Base-by-base conservation (phyloP, 148 eudicot species). In the Cornus suecica region DNA sequence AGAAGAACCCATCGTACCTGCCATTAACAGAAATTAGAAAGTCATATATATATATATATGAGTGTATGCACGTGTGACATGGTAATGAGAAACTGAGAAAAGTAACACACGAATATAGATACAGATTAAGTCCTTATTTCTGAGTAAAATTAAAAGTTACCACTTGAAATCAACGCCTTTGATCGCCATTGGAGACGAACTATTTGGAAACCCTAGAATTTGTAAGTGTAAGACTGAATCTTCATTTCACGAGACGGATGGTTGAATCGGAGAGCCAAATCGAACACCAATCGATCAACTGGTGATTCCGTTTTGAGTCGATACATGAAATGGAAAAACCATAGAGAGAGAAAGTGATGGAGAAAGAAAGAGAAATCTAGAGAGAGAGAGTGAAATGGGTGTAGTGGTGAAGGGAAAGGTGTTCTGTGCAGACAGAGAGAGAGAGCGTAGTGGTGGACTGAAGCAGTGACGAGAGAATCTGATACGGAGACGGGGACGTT, bases 1-100 rank as follows among this genome's bases (percentile, higher is more conserved):
- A 83, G 88, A 94, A 94, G 70, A 94, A 94, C 37, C 99, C 99
- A 87, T 94, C 99, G 78, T 94, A 94, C 99, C 99, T 94, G 86
- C 78, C 78, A 85, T 70, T 31, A 78, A 78, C 18, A 62, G 60
- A 74, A 65, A 81, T 16, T 29, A 37, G 27, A 54, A 68, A 68
- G 13, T 18, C 78, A 81, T 34, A 23, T 29, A 76, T 15, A 2
- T 37, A 81, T 34, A 23, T 29, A 76, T 15, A 2, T 37, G 42
- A 0, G 42, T 37, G 42, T 32, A 5, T 32, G 34, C 5, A 5
- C 5, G 2, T 37, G 42, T 41, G n/a, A 68, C 25, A 26, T 42
- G 16, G 4, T 0, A 23, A 11, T 56, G 24, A 31, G 1, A 32
- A 72, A 67, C n/a, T 73, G 22, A 24, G 18, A 62, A n/a, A 71